Evolutionary conservation across 2,329 filamentous ascomycete genomes (phyloP).

Genomic region (Cryphonectria radicalis): DNA sequence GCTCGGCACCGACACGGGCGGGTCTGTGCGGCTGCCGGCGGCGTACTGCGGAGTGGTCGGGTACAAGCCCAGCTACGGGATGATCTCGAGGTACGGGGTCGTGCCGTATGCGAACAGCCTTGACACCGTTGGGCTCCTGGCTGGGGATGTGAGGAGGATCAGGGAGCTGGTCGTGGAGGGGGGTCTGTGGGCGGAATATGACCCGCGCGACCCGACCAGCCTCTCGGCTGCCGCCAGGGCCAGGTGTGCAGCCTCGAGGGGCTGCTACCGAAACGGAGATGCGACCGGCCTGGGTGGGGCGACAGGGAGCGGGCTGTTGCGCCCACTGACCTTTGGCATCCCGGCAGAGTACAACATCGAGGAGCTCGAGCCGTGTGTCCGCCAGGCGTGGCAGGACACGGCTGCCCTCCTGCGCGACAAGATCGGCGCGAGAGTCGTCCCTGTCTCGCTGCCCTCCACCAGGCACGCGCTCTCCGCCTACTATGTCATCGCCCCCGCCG

Average conservation of each 20-base stretch:
- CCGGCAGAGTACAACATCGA: conserved; percentile 84
- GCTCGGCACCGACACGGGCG: conserved; percentile 91
- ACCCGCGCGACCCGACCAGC: conserved; percentile 76
- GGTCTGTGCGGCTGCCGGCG: conserved; percentile 83
- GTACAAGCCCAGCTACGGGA: conserved; percentile 90
- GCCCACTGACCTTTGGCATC: conserved; percentile 56
- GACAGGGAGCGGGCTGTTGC: conserved; percentile 4
- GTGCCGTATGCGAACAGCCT: conserved; percentile 91
- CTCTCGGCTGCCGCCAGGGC: conserved; percentile 60
- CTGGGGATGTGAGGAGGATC: conserved; percentile 56
- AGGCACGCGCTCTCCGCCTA: conserved; percentile 88
- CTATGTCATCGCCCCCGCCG: conserved; percentile 92
- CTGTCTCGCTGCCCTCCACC: conserved; percentile 82
- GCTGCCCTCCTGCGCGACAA: conserved; percentile 60
- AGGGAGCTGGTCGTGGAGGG: conserved; percentile 56
- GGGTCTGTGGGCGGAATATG: conserved; percentile 57
- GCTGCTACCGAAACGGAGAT: conserved; percentile 17
- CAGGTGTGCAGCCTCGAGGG: conserved; percentile 42
- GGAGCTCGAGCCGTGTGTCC: conserved; percentile 74
- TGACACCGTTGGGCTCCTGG: conserved; percentile 84
- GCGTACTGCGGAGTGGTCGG: conserved; percentile 84
- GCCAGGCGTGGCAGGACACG: conserved; percentile 68
- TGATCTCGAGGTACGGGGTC: conserved; percentile 83
- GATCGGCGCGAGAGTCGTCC: conserved; percentile 72
- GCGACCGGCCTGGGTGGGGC: background rate